Percentiles rank a stretch among this genome's conserved stretches.
phyloP scores from a whole-genome alignment of 495 filamentous ascomycete genomes.

The Darksidea phi region DNA sequence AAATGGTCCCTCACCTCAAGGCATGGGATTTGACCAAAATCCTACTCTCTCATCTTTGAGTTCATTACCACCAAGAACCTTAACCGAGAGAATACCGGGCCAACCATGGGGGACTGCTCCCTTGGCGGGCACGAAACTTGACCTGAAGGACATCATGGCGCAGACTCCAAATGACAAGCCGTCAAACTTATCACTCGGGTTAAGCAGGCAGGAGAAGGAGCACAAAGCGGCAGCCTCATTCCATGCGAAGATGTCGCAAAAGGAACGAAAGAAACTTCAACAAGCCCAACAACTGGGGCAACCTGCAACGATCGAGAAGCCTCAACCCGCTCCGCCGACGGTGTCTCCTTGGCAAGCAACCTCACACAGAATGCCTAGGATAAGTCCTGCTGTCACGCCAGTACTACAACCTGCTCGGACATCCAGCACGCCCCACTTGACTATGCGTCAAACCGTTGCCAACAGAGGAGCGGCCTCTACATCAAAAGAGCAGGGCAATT shows the following conservation, averaged over 20 bases:
- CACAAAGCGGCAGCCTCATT: slow-evolving; percentile 31
- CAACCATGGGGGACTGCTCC: slow-evolving; percentile 63
- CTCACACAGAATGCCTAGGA: slow-evolving; percentile 27
- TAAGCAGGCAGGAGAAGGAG: slow-evolving; percentile 50
- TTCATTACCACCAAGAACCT: not conserved
- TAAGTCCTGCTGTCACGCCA: slow-evolving; percentile 23
- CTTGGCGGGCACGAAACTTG: slow-evolving; percentile 62
- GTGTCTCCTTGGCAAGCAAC: slow-evolving; percentile 71
- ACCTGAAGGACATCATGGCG: slow-evolving; percentile 80
- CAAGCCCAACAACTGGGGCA: slow-evolving; percentile 50
- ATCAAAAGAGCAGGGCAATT: slow-evolving; percentile 26
- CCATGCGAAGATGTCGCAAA: slow-evolving; percentile 72
- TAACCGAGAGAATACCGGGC: slow-evolving; percentile 30
- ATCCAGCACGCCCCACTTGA: slow-evolving; percentile 54
- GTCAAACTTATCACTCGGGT: slow-evolving; percentile 71
- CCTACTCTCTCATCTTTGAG: not conserved
- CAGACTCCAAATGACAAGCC: slow-evolving; percentile 63
- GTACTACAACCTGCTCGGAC: slow-evolving; percentile 24
- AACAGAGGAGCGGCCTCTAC: slow-evolving; percentile 45
- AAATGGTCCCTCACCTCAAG: slow-evolving; percentile 7
- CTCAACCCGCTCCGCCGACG: slow-evolving; percentile 46
- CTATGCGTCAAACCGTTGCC: slow-evolving; percentile 62
- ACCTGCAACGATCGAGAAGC: slow-evolving; percentile 43
- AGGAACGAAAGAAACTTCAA: slow-evolving; percentile 79
- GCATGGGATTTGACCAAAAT: slow-evolving; percentile 1